Evolutionary conservation across 257 asterid species (phyloP), one percentile per base, ranked within the genome.

Genomic region (Ilex asprella): DNA sequence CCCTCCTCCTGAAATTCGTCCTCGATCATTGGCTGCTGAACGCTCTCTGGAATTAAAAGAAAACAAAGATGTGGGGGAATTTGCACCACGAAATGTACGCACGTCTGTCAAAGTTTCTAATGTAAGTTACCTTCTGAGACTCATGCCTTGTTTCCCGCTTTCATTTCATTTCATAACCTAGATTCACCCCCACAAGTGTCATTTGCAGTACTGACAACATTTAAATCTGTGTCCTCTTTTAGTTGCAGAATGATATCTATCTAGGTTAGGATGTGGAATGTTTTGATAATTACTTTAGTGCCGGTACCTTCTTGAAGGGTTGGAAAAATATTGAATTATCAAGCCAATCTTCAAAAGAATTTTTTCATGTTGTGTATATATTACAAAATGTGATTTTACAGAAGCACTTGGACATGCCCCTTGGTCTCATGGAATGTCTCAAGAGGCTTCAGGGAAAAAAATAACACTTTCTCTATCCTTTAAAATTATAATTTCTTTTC

Each of bases 1-100:
- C 44, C 96, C 99, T 3, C 94, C 99, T 29, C 99, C 99, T 67
- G 99, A 93, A 69, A 93, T 93, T 70, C 82, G 85, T 67, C 95
- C 97, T 60, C 89, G 99, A 9, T 88, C 97, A 46, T 76, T 81
- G 76, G 76, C 92, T 62, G 82, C 97, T 68, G 27, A 21, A 21
- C 94, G 90, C 47, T 96, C 97, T 55, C 73, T 88, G 63, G 95
- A 95, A 9, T 75, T 93, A 61, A 75, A 94, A 70, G 99, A 93
- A 73, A 89, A 94, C 83, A 87, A 89, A 52, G 79, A 96, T 16
- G 85, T 93, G 65, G 99, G 99, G 12, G 94, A 88, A 76, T 92
- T 95, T 56, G 88, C 88, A 43, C 95, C 86, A 35, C 86, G 96
- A 64, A 66, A 55, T 63, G 56, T 86, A 29, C 95, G 98, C 13